Percentiles rank a stretch among this genome's conserved stretches.
phyloP scores from a whole-genome alignment of 192 early-diverging fungal species.

The Backusella mclennaniae region DNA sequence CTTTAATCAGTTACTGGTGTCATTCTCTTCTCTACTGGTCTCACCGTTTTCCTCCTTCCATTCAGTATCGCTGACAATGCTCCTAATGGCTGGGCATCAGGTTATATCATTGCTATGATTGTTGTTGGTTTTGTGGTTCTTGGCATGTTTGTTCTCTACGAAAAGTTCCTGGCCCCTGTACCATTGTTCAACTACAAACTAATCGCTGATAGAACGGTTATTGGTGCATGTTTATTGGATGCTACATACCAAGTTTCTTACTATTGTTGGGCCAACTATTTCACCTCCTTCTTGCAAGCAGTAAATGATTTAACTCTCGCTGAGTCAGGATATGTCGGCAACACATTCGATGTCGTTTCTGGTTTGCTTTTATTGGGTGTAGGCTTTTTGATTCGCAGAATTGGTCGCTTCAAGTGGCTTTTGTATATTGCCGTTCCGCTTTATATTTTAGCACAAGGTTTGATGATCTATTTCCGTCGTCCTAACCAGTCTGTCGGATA shows the following conservation, averaged over 20 bases:
- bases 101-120: slow-evolving; percentile 2
- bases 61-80: not conserved
- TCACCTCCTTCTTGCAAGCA: not conserved
- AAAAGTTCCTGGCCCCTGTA: not conserved
- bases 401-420: not conserved
- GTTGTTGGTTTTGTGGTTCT: not conserved
- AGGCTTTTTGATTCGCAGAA: not conserved
- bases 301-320: not conserved
- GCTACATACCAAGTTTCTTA: not conserved
- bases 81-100: not conserved
- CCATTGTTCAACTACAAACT: not conserved
- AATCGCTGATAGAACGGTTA: not conserved
- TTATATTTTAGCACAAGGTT: not conserved
- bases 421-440: not conserved
- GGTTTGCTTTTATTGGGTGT: not conserved
- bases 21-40: not conserved
- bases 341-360: not conserved
- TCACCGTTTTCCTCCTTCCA: not conserved
- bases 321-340: not conserved
- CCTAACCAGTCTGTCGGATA: not conserved
- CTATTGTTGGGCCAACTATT: not conserved
- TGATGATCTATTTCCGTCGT: not conserved
- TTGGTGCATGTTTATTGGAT: not conserved
- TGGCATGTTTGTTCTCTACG: not conserved
- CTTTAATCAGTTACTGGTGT: not conserved